Conservation (phyloP, 441 rosid genomes). For the Sinapis alba region DNA sequence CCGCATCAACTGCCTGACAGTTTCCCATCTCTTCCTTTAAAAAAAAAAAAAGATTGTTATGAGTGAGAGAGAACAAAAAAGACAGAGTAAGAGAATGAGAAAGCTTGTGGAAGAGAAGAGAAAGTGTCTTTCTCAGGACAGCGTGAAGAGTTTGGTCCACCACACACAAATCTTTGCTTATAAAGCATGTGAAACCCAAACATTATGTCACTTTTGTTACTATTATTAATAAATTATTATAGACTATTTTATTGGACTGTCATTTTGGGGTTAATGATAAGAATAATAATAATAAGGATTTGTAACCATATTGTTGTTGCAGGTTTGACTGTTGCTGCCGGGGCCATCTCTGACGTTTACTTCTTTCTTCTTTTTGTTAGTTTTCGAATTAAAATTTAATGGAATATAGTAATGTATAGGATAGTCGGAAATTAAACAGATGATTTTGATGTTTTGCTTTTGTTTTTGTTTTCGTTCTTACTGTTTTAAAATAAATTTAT, state of each 20-base stretch:
- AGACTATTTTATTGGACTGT: conserved; percentile 27
- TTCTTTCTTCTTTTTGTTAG: background rate
- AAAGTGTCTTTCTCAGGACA: conserved; percentile 37
- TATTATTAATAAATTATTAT: background rate
- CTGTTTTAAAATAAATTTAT: background rate
- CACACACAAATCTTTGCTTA: conserved; percentile 32
- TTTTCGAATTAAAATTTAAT: conserved; percentile 18
- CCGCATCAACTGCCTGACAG: conserved; percentile 95
- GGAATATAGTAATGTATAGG: background rate
- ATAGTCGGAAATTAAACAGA: background rate
- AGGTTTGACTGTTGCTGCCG: conserved; percentile 28
- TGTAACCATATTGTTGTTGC: conserved; percentile 24
- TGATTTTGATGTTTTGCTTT: background rate
- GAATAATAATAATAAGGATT: background rate
- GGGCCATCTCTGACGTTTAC: conserved; percentile 37
- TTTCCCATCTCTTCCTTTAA: conserved; percentile 65
- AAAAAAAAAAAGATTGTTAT: background rate
- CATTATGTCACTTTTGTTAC: background rate
- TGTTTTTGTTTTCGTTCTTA: background rate
- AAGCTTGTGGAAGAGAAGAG: conserved; percentile 19
- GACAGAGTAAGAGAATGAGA: conserved; percentile 22
- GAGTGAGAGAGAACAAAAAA: conserved; percentile 7
- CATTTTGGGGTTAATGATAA: conserved; percentile 32
- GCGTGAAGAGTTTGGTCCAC: conserved; percentile 45
- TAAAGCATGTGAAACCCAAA: conserved; percentile 35